Percentiles rank a stretch among this genome's conserved stretches.
phyloP scores from a whole-genome alignment of 2,329 filamentous ascomycete genomes.

The Monilinia laxa region DNA sequence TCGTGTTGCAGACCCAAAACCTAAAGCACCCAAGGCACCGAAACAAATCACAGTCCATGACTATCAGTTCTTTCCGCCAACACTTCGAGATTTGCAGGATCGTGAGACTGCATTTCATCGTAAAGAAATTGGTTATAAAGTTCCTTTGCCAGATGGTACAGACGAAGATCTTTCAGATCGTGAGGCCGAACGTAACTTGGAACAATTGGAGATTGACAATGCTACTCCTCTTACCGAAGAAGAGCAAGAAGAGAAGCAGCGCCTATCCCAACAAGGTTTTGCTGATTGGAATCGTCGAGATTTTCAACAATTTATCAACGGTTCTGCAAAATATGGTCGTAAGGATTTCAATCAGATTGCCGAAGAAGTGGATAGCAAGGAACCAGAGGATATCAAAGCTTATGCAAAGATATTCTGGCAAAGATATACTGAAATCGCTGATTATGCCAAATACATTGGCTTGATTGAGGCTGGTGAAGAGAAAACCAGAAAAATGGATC shows the following conservation, averaged over 20 bases:
- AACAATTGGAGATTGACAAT: constrained; percentile 91
- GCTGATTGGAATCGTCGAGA: constrained; percentile 94
- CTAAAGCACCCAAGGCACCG: constrained; percentile 91
- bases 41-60: constrained; percentile 92
- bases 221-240: constrained; percentile 85
- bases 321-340: constrained; percentile 88
- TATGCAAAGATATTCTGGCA: constrained; percentile 98
- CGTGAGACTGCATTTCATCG: constrained; percentile 94
- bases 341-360: constrained; percentile 82
- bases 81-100: constrained; percentile 85
- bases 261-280: constrained; percentile 81
- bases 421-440: constrained; percentile 84
- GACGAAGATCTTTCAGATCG: constrained; percentile 85
- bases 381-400: constrained; percentile 76
- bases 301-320: constrained; percentile 97
- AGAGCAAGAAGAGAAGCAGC: constrained; percentile 83
- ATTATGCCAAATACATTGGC: constrained; percentile 84
- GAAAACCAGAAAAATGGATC: constrained; percentile 80
- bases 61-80: constrained; percentile 92
- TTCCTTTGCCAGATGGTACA: constrained; percentile 81
- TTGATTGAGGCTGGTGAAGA: constrained; percentile 93
- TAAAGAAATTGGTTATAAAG: constrained; percentile 95
- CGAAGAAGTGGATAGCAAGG: constrained; percentile 88
- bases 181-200: constrained; percentile 80
- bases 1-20: constrained; percentile 78